These are phyloP conservation scores for Beauveria sp. DNA, from an alignment of 2,329 filamentous ascomycete species.

Conservation along the genomic window DNA sequence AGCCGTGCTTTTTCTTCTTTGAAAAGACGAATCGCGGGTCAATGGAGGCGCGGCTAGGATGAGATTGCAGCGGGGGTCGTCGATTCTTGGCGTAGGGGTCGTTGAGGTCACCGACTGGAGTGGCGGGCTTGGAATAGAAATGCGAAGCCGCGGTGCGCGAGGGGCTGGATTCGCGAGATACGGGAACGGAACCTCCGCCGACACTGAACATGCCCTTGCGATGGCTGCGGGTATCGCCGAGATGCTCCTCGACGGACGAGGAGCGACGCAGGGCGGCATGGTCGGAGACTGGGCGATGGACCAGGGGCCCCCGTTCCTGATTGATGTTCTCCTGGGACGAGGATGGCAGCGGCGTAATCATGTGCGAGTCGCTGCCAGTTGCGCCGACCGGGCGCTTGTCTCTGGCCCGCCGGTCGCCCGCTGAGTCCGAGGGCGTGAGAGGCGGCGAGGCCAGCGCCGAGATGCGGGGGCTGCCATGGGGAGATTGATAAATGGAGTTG, in stretches of 20 bases:
- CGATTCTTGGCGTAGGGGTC: slow-evolving; percentile 84
- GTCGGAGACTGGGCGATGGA: slow-evolving; percentile 36
- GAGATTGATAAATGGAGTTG: slow-evolving; percentile 57
- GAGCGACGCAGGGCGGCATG: slow-evolving; percentile 35
- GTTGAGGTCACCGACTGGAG: slow-evolving; percentile 69
- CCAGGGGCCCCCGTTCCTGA: slow-evolving; percentile 31
- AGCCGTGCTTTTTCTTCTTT: slow-evolving; percentile 60
- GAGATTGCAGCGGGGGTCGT: slow-evolving; percentile 60
- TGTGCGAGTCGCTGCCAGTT: slow-evolving; percentile 32
- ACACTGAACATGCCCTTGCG: slow-evolving; percentile 48
- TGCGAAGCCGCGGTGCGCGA: slow-evolving; percentile 54
- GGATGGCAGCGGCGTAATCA: slow-evolving; percentile 65
- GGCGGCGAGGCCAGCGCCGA: slow-evolving; percentile 79
- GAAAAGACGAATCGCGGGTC: slow-evolving; percentile 81
- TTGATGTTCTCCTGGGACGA: slow-evolving; percentile 43
- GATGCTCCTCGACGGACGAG: slow-evolving; percentile 31
- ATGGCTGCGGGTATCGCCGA: slow-evolving; percentile 31
- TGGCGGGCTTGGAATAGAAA: slow-evolving; percentile 66
- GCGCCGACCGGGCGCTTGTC: slow-evolving; percentile 32
- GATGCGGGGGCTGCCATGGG: slow-evolving; percentile 57
- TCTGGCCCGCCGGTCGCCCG: slow-evolving; percentile 15
- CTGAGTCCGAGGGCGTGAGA: slow-evolving; percentile 75
- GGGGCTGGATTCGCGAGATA: slow-evolving; percentile 56
- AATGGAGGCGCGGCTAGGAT: slow-evolving; percentile 53
- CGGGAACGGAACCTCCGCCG: slow-evolving; percentile 46